Evolutionary conservation across 345 rosid genomes (phyloP), one percentile per base, ranked within the genome.

Genomic region (Eucalyptus sp.): DNA sequence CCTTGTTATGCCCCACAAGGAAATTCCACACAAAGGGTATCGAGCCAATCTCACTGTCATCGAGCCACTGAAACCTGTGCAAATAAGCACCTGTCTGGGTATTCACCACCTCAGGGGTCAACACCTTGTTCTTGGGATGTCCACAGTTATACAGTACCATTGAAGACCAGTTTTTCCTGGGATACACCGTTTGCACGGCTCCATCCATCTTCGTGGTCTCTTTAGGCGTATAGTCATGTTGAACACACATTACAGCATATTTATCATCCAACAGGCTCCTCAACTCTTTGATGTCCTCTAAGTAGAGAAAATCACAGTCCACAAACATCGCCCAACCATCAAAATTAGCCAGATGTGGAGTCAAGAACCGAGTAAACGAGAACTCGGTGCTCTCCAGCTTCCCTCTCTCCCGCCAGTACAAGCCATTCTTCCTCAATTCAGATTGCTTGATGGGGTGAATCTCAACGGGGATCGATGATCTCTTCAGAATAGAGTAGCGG

Each of bases 311-410:
- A 88, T 97, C 99, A 31, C 98, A 98, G 88, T 98, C 99, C 43
- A 98, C 97, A 90, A 98, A 98, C 99, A 98, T 92, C 3, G 99
- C 99, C 99, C 99, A 98, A 4, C 98, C 99, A 43, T 98, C 93
- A 86, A 91, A 97, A 79, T 93, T 90, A 0, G 99, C 97, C 88
- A 98, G 66, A 88, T 94, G 90, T 2, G 99, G 99, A 50, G 99
- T 98, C 90, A 98, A 90, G 95, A 98, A 98, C 86, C 99, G 95
- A 58, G 94, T 64, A 56, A 98, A 98, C 3, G 99, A 98, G 95
- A 98, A 98, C 95, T 98, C 98, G 2, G 99, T 98, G 95, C 99
- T 97, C 97, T 98, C 99, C 9, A 97, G 91, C 87, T 92, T 89
- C 88, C 95, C 95, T 87, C 97, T 91, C 87, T 96, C 96, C 4